phyloP scores from a whole-genome alignment of 441 rosid genomes.

The Pelargonium myrrhifolium region DNA sequence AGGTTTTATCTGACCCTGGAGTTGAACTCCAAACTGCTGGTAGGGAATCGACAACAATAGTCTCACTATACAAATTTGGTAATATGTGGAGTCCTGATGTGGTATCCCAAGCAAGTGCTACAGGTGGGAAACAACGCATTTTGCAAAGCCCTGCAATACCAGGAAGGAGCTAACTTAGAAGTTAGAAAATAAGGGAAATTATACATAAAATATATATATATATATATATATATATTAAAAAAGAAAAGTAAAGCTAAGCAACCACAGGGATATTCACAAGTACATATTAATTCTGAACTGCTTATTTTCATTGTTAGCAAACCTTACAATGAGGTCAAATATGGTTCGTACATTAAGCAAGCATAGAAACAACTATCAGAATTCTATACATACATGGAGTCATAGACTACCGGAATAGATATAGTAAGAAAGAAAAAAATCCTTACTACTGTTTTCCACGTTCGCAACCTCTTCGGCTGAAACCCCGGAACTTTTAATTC shows the following conservation, averaged over 20 bases:
- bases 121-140: conserved; percentile 95
- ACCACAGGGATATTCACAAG: neutral
- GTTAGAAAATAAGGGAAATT: conserved; percentile 3
- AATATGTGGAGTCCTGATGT: conserved; percentile 68
- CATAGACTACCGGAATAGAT: conserved; percentile 6
- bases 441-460: conserved; percentile 64
- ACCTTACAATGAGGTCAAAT: conserved; percentile 1
- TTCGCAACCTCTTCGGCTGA: conserved; percentile 67
- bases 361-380: conserved; percentile 1
- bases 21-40: conserved; percentile 70
- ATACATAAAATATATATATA: neutral
- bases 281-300: conserved; percentile 1
- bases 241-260: conserved; percentile 6
- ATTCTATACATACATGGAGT: neutral
- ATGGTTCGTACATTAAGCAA: neutral
- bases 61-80: conserved; percentile 62
- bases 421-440: too few relatives aligned
- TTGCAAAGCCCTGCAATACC: conserved; percentile 72
- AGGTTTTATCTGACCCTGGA: conserved; percentile 60
- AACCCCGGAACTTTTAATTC: conserved; percentile 67
- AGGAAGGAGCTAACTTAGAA: conserved; percentile 21
- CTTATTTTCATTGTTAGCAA: conserved; percentile 9
- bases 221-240: conserved; percentile 1
- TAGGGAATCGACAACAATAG: conserved; percentile 65
- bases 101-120: conserved; percentile 94